Percentiles rank a stretch among this genome's conserved stretches.
Conservation (phyloP, 306 rosid genomes). For the Vigna unguiculata region DNA sequence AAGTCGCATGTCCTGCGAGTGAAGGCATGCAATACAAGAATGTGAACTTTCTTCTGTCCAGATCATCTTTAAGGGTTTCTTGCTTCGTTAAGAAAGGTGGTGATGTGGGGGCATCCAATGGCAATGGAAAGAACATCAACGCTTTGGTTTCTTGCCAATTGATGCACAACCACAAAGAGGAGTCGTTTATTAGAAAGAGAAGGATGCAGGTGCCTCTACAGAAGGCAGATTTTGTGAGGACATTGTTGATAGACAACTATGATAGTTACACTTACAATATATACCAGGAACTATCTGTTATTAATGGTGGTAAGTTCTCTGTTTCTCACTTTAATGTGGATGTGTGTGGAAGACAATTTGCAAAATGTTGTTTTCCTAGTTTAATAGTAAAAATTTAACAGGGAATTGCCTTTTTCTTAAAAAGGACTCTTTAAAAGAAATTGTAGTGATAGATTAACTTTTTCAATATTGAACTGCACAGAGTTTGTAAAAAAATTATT, state of each 20-base stretch:
- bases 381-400: background rate
- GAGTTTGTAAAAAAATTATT: background rate
- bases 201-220: slow-evolving; percentile 43
- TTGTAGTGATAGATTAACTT: background rate
- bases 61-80: slow-evolving; percentile 51
- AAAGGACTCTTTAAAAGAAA: background rate
- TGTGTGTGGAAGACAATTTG: background rate
- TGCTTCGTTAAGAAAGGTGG: slow-evolving; percentile 53
- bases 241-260: slow-evolving; percentile 95
- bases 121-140: slow-evolving; percentile 45
- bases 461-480: background rate
- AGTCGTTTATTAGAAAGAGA: slow-evolving; percentile 55
- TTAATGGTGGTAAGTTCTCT: slow-evolving; percentile 79
- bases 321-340: slow-evolving; percentile 1
- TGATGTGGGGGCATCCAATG: slow-evolving; percentile 37
- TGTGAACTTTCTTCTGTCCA: slow-evolving; percentile 44
- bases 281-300: slow-evolving; percentile 87
- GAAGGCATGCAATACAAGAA: slow-evolving; percentile 52
- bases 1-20: slow-evolving; percentile 52
- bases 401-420: background rate
- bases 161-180: slow-evolving; percentile 61
- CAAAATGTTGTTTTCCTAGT: background rate
- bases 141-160: slow-evolving; percentile 54
- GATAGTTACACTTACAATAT: slow-evolving; percentile 98
- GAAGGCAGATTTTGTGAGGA: slow-evolving; percentile 73